A percentile compares a stretch with the other conserved stretches of the same genome.
phyloP scores from a whole-genome alignment of 2,329 filamentous ascomycete genomes.

The Diatrype stigma region DNA sequence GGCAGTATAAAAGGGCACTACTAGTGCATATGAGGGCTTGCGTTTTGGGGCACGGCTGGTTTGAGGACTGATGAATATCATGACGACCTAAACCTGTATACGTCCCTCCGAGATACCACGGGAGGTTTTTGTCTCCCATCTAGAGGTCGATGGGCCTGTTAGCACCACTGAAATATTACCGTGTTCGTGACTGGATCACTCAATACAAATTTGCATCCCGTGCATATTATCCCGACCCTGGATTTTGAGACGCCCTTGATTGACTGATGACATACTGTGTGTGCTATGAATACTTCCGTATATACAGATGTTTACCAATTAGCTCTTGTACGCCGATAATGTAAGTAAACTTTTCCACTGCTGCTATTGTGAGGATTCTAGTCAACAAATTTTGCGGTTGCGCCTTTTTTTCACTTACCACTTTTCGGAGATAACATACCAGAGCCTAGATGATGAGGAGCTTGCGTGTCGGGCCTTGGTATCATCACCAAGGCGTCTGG shows the following conservation, averaged over 20 bases:
- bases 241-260: neutral
- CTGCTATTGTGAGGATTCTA: too few species aligned
- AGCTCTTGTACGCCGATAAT: too few species aligned
- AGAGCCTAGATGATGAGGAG: too few species aligned
- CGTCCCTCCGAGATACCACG: slow-evolving; percentile 21
- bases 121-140: slow-evolving; percentile 1
- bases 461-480: too few species aligned
- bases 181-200: neutral
- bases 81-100: slow-evolving; percentile 20
- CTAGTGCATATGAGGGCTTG: neutral
- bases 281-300: too few species aligned
- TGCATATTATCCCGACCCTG: neutral
- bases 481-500: too few species aligned
- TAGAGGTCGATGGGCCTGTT: slow-evolving; percentile 25
- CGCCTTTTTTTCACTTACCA: too few species aligned
- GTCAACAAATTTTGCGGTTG: too few species aligned
- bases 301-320: too few species aligned
- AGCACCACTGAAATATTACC: neutral
- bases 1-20: slow-evolving; percentile 1
- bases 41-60: neutral
- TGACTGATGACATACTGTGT: too few species aligned
- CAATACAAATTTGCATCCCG: neutral
- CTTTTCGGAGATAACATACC: too few species aligned
- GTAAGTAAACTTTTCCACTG: too few species aligned
- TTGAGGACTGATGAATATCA: slow-evolving; percentile 26